phyloP scores from a whole-genome alignment of 768 basidiomycete genomes.

The Lentinula raphanica region DNA sequence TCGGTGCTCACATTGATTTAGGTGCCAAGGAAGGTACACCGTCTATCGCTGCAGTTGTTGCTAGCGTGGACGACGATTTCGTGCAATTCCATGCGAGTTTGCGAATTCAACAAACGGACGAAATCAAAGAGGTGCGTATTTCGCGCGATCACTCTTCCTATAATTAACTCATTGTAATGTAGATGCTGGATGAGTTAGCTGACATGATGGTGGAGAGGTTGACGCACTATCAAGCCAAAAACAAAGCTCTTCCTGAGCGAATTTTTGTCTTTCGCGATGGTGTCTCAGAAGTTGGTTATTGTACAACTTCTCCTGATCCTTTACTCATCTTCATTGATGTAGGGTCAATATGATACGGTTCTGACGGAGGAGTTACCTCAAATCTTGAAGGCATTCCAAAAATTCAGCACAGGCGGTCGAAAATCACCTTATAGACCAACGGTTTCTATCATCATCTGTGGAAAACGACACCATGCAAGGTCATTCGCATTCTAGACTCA shows the following conservation, averaged over 20 bases:
- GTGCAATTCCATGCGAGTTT: conserved; percentile 77
- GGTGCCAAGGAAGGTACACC: conserved; percentile 66
- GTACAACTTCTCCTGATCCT: not conserved
- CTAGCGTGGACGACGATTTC: conserved; percentile 62
- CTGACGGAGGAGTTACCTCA: conserved; percentile 55
- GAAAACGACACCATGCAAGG: conserved; percentile 68
- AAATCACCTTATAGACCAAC: conserved; percentile 49
- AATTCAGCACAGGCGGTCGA: conserved; percentile 35
- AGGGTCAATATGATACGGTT: conserved; percentile 73
- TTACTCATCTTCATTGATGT: not conserved
- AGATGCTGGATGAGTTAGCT: conserved; percentile 69
- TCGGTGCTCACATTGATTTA: conserved; percentile 32
- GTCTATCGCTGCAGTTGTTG: conserved; percentile 80
- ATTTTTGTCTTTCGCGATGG: conserved; percentile 77
- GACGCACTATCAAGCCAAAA: conserved; percentile 49
- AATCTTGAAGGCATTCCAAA: conserved; percentile 57
- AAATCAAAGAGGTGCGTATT: conserved; percentile 29
- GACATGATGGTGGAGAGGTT: conserved; percentile 73
- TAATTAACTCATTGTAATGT: conserved; percentile 7
- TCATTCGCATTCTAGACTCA: conserved; percentile 26
- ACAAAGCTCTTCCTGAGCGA: conserved; percentile 55
- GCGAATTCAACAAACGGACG: conserved; percentile 53
- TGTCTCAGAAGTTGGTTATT: conserved; percentile 63
- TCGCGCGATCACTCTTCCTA: not conserved
- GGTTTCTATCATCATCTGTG: conserved; percentile 74